phyloP scores from a whole-genome alignment of 768 basidiomycete genomes.

The Mycena polygramma region DNA sequence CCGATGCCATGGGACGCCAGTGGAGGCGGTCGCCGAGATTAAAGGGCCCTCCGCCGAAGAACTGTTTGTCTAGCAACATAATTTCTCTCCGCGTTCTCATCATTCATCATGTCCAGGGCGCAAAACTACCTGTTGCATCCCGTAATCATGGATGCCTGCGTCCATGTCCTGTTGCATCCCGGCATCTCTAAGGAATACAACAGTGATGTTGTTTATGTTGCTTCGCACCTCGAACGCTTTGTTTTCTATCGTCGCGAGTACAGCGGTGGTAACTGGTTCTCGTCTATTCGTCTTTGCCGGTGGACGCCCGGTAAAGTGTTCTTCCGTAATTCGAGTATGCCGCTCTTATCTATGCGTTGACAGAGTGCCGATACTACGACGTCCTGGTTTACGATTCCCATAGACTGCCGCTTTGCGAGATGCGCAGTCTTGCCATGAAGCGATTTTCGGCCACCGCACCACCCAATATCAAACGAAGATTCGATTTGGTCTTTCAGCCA shows the following conservation, averaged over 20 bases:
- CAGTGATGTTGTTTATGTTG: constrained; percentile 23
- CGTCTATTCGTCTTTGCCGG: constrained; percentile 19
- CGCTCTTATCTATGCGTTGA: no score
- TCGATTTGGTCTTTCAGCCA: constrained; percentile 22
- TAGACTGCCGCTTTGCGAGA: constrained; percentile 3
- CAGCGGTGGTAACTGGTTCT: constrained; percentile 21
- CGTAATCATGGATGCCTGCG: constrained; percentile 22
- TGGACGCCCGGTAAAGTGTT: constrained; percentile 28
- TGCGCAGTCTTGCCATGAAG: neutral
- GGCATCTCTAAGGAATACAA: constrained; percentile 20
- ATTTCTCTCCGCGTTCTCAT: constrained; percentile 3
- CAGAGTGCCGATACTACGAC: constrained; percentile 22
- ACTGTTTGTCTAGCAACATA: constrained; percentile 6
- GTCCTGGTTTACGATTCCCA: constrained; percentile 8
- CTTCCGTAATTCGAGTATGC: no score
- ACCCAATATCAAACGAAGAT: neutral
- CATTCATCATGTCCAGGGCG: neutral
- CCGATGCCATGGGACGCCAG: constrained; percentile 20
- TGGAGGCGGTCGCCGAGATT: constrained; percentile 29
- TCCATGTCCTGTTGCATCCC: constrained; percentile 24
- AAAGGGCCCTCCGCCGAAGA: constrained; percentile 8
- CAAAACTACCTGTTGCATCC: constrained; percentile 23
- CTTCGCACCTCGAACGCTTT: constrained; percentile 22
- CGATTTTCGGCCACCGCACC: neutral
- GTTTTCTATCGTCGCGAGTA: constrained; percentile 9